Conservation (phyloP, 2,329 filamentous ascomycete species). For the Ceratocystis lukuohia region DNA sequence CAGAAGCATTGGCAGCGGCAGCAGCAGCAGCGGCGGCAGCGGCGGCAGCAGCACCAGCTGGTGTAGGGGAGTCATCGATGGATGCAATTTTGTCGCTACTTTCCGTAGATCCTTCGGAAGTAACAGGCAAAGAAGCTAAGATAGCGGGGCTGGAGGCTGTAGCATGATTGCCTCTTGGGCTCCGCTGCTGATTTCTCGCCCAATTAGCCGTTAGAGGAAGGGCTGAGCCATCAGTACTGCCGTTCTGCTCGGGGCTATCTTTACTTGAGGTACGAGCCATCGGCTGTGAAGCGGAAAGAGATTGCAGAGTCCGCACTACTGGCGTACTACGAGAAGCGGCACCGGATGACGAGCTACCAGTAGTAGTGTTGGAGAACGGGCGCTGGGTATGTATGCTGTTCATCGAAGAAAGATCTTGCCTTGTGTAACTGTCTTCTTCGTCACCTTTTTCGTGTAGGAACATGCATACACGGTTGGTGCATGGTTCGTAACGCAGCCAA, state of each 20-base stretch:
- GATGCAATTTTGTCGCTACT: conserved; percentile 33
- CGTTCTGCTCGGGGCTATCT: conserved; percentile 50
- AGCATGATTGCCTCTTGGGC: conserved; percentile 61
- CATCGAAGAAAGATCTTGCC: conserved; percentile 87
- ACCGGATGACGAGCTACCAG: conserved; percentile 26
- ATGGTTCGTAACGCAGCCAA: conserved; percentile 85
- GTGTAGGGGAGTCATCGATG: conserved; percentile 25
- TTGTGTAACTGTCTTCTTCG: conserved; percentile 89
- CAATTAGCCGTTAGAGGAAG: conserved; percentile 87
- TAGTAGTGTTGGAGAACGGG: conserved; percentile 40
- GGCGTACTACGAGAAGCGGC: conserved; percentile 5
- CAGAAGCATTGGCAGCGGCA: conserved; percentile 19
- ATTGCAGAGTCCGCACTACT: conserved; percentile 8
- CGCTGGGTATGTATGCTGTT: conserved; percentile 77
- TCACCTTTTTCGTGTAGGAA: conserved; percentile 98
- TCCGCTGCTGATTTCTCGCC: conserved; percentile 56
- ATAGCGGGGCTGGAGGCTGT: conserved; percentile 72
- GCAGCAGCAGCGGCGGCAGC: conserved; percentile 16
- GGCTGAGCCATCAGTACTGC: conserved; percentile 67
- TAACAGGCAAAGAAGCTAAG: conserved; percentile 43
- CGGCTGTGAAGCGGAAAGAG: conserved; percentile 36
- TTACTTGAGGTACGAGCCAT: conserved; percentile 69
- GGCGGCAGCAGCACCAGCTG: conserved; percentile 21
- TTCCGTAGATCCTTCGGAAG: conserved; percentile 29
- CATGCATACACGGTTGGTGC: conserved; percentile 93